Evolutionary conservation across 192 early-diverging fungal genomes (phyloP), one percentile per base, ranked within the genome.

Genomic region (Coemansia sp.): DNA sequence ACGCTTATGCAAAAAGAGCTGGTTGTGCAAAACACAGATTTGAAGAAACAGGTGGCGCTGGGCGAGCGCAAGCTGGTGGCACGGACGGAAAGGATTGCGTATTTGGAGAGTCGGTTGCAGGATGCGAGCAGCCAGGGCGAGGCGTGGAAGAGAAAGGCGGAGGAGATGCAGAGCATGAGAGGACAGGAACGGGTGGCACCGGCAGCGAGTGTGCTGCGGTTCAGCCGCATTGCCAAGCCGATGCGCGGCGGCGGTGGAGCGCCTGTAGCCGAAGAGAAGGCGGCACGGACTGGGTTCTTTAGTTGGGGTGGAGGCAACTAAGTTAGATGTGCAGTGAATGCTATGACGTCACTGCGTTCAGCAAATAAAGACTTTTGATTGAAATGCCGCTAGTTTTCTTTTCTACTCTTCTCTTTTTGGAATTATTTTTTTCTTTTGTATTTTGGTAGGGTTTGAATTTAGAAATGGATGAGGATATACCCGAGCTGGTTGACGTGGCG

Each of bases 1-100:
- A 95, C 93, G 14, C 82, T 86, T 63, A 94, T 99, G 41, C 97
- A 98, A 71, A 95, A 94, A 84, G 90, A 90, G 78, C 86, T 99
- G 47, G 95, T 99, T 7, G 93, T 94, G 71, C 94, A 97, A 75
- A 99, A 99, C 84, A 85, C 92, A 2, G 89, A 88, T 11, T 83
- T 98, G 48, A 99, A 99, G 86, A 98, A 97, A 84, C 91, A 97
- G 70, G 82, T 91, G 3, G 86, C 90, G 29, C 81, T 96, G 38
- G 83, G 88, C 29, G 96, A 99, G 41, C 90, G 96, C 62, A 97
- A 97, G 85, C 78, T 99, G 50, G 78, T 77, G 57, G 91, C 93
- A 1, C 87, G 96, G 37, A 97, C 94, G 64, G 95, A 98, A 76
- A 91, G 96, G 61, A 97, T 99, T 51, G 83, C 88, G 59, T 94